phyloP scores from a whole-genome alignment of 2,329 filamentous ascomycete genomes.

The Aspergillus thermomutatus region DNA sequence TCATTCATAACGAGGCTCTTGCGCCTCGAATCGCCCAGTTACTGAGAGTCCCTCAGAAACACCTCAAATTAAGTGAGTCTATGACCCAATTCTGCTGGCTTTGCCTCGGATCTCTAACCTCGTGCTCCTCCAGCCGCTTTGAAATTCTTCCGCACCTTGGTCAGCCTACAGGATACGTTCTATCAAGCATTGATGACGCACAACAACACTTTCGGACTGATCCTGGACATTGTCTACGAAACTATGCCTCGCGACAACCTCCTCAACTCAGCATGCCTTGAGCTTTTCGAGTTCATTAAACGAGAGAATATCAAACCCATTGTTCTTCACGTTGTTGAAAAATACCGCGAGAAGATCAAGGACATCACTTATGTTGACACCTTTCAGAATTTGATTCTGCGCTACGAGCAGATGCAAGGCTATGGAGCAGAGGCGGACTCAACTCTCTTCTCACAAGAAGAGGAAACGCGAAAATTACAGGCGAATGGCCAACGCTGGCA shows the following conservation, averaged over 20 bases:
- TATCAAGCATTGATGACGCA: slow-evolving; percentile 82
- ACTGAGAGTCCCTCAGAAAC: slow-evolving; percentile 80
- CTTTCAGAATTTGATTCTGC: slow-evolving; percentile 70
- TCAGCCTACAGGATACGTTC: slow-evolving; percentile 84
- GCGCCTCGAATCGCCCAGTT: slow-evolving; percentile 78
- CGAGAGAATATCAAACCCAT: slow-evolving; percentile 77
- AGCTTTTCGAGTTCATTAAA: slow-evolving; percentile 89
- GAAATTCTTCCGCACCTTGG: slow-evolving; percentile 86
- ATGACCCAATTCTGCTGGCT: neutral
- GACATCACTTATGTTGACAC: slow-evolving; percentile 78
- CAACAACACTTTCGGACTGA: slow-evolving; percentile 75
- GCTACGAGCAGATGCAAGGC: slow-evolving; percentile 75
- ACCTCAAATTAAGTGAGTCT: slow-evolving; percentile 76
- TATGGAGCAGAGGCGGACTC: slow-evolving; percentile 63
- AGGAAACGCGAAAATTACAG: slow-evolving; percentile 49
- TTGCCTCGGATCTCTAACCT: neutral
- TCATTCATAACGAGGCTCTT: slow-evolving; percentile 76
- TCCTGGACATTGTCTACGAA: slow-evolving; percentile 77
- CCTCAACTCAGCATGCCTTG: slow-evolving; percentile 86
- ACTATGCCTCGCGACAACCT: slow-evolving; percentile 92
- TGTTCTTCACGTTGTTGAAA: slow-evolving; percentile 78
- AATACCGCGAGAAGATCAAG: slow-evolving; percentile 73
- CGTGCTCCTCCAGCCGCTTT: slow-evolving; percentile 62
- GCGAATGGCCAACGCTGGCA: slow-evolving; percentile 62
- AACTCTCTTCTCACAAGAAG: slow-evolving; percentile 67